A percentile compares a stretch with the other conserved stretches of the same genome.
These are phyloP conservation scores for Magnolia kwangsiensis DNA, from an alignment of 164 flowering plant species.

Conservation along the genomic window DNA sequence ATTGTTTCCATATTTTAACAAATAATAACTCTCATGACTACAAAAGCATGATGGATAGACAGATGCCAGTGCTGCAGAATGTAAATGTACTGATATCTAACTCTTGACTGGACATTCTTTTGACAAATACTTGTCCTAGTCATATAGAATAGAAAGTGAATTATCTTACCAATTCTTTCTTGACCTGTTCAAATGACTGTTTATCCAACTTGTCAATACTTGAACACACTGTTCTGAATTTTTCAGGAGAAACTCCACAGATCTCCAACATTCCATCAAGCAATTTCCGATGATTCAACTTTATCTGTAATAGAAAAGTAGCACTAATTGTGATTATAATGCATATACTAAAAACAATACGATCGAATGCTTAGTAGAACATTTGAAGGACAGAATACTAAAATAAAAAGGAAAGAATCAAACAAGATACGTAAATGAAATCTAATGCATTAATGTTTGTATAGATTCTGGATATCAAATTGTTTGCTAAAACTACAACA, in stretches of 20 bases:
- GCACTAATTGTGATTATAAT: not conserved
- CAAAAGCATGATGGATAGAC: no score
- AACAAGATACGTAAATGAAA: not conserved
- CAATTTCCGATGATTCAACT: constrained; percentile 82
- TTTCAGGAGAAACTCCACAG: constrained; percentile 91
- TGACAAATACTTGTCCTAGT: no score
- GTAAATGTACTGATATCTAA: no score
- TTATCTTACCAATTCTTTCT: constrained; percentile 73
- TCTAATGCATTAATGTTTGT: no score
- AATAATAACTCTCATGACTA: no score
- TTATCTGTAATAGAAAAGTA: constrained; percentile 47
- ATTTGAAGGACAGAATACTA: not conserved
- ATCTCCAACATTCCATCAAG: constrained; percentile 93
- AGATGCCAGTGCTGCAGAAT: no score
- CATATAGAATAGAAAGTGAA: not conserved
- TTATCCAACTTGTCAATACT: constrained; percentile 97
- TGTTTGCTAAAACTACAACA: no score
- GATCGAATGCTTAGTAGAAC: no score
- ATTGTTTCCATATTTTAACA: no score
- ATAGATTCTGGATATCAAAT: not conserved
- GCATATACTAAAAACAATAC: not conserved
- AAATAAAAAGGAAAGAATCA: not conserved
- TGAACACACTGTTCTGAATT: constrained; percentile 92
- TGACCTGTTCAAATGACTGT: constrained; percentile 73
- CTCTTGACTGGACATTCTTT: no score